Evolutionary conservation across 768 basidiomycete species (phyloP).

Genomic region (Calocybe gangraenosa): DNA sequence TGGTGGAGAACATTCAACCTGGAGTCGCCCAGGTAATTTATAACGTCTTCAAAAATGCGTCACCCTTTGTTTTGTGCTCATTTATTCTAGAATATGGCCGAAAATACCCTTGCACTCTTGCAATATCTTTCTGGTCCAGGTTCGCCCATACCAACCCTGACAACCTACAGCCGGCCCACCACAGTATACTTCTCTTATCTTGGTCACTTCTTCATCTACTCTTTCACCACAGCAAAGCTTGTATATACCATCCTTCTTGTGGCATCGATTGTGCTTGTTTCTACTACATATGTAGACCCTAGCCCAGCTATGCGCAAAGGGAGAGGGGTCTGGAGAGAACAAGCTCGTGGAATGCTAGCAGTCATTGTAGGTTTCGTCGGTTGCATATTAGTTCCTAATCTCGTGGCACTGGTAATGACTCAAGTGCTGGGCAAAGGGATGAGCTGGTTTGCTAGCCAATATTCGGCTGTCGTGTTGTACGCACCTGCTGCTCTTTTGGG

Average conservation of each 20-base stretch:
- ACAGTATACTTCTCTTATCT: conserved; percentile 79
- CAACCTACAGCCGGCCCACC: conserved; percentile 46
- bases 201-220: conserved; percentile 68
- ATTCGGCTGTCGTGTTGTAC: conserved; percentile 64
- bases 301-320: conserved; percentile 20
- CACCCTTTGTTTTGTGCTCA: conserved; percentile 5
- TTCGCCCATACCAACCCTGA: conserved; percentile 68
- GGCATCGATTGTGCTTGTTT: conserved; percentile 41
- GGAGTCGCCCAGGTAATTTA: conserved; percentile 63
- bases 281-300: conserved; percentile 29
- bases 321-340: conserved; percentile 34
- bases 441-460: conserved; percentile 83
- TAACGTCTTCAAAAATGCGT: neutral
- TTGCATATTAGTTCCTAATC: conserved; percentile 60
- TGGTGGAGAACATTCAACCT: conserved; percentile 77
- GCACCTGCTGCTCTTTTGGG: conserved; percentile 73
- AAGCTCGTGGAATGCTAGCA: conserved; percentile 42
- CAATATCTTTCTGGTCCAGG: conserved; percentile 63
- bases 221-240: conserved; percentile 64
- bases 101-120: conserved; percentile 79
- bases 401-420: conserved; percentile 67
- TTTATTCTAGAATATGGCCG: conserved; percentile 79
- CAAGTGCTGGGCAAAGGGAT: conserved; percentile 59
- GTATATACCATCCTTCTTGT: conserved; percentile 53
- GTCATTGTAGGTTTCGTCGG: conserved; percentile 50